A percentile compares a stretch with the other conserved stretches of the same genome.
Evolutionary conservation across 768 basidiomycete species (phyloP).

Genomic region (Tulasnella sp.): DNA sequence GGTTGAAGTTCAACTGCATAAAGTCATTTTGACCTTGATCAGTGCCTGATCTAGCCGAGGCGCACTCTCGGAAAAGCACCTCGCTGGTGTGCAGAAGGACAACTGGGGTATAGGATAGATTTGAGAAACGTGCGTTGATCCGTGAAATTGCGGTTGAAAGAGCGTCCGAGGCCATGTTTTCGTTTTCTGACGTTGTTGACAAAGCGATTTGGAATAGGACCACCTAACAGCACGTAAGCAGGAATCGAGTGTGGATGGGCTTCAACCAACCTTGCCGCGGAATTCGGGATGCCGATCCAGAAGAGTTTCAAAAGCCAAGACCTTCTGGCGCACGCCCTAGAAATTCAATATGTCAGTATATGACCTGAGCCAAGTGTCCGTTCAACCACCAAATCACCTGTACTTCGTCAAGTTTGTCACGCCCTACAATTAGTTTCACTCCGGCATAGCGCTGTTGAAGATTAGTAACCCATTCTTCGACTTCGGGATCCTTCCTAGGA

Average conservation of each 20-base stretch:
- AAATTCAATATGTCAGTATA: not conserved
- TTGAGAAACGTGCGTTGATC: conserved; percentile 82
- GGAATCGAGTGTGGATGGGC: not conserved
- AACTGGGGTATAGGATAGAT: conserved; percentile 81
- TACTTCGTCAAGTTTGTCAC: conserved; percentile 87
- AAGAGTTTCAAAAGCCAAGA: conserved; percentile 81
- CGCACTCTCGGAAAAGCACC: not conserved
- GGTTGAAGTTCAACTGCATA: conserved; percentile 65
- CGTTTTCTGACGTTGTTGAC: conserved; percentile 77
- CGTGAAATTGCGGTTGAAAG: conserved; percentile 77
- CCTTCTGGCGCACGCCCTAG: conserved; percentile 77
- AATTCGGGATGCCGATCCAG: conserved; percentile 75
- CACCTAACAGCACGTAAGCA: conserved; percentile 48
- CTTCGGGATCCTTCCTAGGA: conserved; percentile 69
- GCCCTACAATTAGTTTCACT: conserved; percentile 83
- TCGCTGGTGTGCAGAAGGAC: conserved; percentile 86
- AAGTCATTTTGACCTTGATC: not conserved
- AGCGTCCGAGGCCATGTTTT: conserved; percentile 59
- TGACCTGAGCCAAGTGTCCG: not conserved
- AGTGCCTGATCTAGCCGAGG: not conserved
- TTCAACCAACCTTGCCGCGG: conserved; percentile 63
- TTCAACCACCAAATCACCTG: conserved; percentile 50
- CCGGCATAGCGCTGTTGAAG: conserved; percentile 79
- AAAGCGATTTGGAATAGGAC: conserved; percentile 87
- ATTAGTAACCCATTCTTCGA: conserved; percentile 77